Evolutionary conservation across 495 filamentous ascomycete species (phyloP), one percentile per base, ranked within the genome.

Genomic region (Aspergillus heteromorphus): DNA sequence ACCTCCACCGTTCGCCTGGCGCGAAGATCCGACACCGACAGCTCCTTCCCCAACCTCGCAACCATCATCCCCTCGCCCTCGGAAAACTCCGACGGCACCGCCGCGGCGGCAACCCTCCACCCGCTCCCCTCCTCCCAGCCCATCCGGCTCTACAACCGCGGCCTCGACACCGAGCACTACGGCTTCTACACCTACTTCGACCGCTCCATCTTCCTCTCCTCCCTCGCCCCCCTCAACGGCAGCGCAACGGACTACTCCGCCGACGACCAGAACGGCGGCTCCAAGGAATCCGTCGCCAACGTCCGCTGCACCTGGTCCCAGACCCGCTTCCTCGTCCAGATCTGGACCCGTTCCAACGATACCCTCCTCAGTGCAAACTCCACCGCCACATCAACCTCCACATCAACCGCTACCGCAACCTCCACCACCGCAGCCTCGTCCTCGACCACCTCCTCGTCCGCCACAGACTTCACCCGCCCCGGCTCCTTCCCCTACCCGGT

Each of bases 121-220:
- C 83, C 87, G 0, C 77, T 83, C 40, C 80, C 88, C 0, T 62
- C 66, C 1, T 83, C 88, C 29, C 93, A 97, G 59, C 93, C 90
- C 0, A 68, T 97, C 14, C 84, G 87, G 2, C 80, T 97, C 2
- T 97, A 88, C 73, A 87, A 97, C 68, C 86, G 90, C 19, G 91
- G 85, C 17, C 69, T 84, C 30, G 72, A 79, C 2, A 84, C 82
- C 0, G 93, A 98, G 65, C 90, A 96, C 71, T 97, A 95, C 69
- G 89, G 89, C 9, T 96, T 97, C 71, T 96, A 95, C 69, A 87
- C 81, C 0, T 95, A 95, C 76, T 97, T 86, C 69, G 84, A 92
- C 68, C 89, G 90, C 58, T 88, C 87, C 5, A 90, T 95, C 49
- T 95, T 91, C 75, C 75, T 91, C 48, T 79, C 81, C 49, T 82